These are phyloP conservation scores for Filobasidium floriforme DNA, from an alignment of 768 basidiomycete species.

Conservation along the genomic window DNA sequence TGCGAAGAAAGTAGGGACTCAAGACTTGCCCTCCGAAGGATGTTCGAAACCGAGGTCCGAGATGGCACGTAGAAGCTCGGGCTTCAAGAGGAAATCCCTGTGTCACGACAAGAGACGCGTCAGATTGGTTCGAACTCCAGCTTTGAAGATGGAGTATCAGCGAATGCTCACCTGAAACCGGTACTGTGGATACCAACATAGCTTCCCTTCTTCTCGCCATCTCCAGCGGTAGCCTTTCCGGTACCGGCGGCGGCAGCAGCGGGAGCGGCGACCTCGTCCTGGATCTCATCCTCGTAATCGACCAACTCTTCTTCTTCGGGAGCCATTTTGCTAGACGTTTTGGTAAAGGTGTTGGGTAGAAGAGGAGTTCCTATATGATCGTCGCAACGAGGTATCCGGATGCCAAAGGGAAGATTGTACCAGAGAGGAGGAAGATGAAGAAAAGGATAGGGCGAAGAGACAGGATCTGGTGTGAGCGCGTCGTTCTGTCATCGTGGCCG, in stretches of 20 bases:
- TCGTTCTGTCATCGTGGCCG: too few species aligned
- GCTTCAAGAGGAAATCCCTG: slow-evolving; percentile 96
- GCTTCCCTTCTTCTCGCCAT: slow-evolving; percentile 79
- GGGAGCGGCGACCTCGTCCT: slow-evolving; percentile 45
- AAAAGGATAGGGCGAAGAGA: not conserved
- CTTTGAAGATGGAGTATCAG: not conserved
- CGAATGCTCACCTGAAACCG: slow-evolving; percentile 71
- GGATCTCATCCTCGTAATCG: slow-evolving; percentile 45
- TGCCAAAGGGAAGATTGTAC: not conserved
- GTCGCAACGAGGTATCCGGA: not conserved
- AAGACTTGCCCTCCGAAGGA: slow-evolving; percentile 82
- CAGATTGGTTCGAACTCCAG: not conserved
- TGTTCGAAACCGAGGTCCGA: slow-evolving; percentile 99
- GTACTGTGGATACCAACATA: slow-evolving; percentile 98
- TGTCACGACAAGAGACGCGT: not conserved
- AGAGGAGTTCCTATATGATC: not conserved
- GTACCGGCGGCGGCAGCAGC: slow-evolving; percentile 42
- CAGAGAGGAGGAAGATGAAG: not conserved
- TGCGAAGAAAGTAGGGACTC: slow-evolving; percentile 5
- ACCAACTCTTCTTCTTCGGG: slow-evolving; percentile 46
- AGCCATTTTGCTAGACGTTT: slow-evolving; percentile 34
- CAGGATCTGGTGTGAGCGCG: slow-evolving; percentile 1
- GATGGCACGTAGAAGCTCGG: slow-evolving; percentile 91
- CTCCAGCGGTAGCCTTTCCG: slow-evolving; percentile 49
- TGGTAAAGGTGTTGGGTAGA: not conserved